Percentiles rank a stretch among this genome's conserved stretches.
Evolutionary conservation across 257 asterid genomes (phyloP).

Genomic region (Primulina huaijiensis): DNA sequence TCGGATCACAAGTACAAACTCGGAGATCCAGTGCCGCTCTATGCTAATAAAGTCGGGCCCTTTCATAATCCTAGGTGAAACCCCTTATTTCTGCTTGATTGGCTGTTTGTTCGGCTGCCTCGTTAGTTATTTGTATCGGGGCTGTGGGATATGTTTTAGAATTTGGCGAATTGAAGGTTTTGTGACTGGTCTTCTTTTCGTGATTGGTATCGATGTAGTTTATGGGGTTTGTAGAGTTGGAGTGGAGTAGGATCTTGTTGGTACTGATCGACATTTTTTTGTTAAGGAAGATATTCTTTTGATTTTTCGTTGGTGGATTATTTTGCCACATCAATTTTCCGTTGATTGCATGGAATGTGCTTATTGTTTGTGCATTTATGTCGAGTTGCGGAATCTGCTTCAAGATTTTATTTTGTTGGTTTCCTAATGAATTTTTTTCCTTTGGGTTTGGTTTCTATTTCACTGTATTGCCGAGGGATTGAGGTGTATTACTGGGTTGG

Average conservation of each 20-base stretch:
- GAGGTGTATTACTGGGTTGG: background rate
- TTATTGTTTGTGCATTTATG: background rate
- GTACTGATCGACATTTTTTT: background rate
- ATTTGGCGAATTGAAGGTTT: background rate
- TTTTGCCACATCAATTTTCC: background rate
- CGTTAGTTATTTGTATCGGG: background rate
- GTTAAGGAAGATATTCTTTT: background rate
- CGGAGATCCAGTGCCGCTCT: conserved; percentile 73
- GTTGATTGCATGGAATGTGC: background rate
- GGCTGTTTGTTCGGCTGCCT: background rate
- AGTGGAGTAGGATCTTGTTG: background rate
- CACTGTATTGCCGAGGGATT: background rate
- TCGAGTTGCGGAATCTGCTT: background rate
- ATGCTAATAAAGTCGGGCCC: conserved; percentile 89
- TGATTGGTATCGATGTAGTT: background rate
- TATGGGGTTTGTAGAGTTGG: background rate
- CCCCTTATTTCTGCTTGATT: background rate
- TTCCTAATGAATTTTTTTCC: background rate
- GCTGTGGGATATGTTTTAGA: background rate
- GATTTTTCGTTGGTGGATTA: background rate
- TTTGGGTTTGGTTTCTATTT: background rate
- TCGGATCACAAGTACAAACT: conserved; percentile 76
- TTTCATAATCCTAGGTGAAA: conserved; percentile 79
- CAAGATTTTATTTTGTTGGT: background rate
- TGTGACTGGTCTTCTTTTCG: background rate